Conservation (phyloP, 2,329 filamentous ascomycete species). For the Diaporthe sp. region DNA sequence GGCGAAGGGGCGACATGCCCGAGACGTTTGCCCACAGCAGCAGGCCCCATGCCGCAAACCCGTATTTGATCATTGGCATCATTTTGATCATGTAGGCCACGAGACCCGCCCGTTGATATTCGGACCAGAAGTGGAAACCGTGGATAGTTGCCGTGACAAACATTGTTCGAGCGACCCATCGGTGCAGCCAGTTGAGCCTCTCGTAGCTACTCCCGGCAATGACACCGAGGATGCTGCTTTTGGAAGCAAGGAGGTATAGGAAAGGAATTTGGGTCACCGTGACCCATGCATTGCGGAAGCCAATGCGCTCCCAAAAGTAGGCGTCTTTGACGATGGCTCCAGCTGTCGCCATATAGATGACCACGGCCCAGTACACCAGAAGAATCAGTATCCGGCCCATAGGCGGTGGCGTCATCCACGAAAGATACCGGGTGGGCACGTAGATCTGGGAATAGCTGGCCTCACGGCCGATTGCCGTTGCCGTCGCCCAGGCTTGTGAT, state of each 20-base stretch:
- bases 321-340: conserved; percentile 64
- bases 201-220: conserved; percentile 77
- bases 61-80: conserved; percentile 77
- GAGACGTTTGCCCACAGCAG: conserved; percentile 76
- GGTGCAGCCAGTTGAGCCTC: conserved; percentile 79
- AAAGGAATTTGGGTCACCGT: conserved; percentile 75
- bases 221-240: conserved; percentile 71
- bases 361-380: conserved; percentile 70
- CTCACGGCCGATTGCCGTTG: conserved; percentile 71
- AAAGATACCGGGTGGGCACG: conserved; percentile 59
- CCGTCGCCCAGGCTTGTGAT: conserved; percentile 69
- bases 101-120: conserved; percentile 74
- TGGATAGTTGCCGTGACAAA: conserved; percentile 78
- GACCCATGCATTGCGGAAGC: conserved; percentile 78
- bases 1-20: conserved; percentile 74
- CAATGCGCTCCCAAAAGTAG: conserved; percentile 75
- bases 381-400: conserved; percentile 69
- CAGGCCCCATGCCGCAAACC: conserved; percentile 76
- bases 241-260: conserved; percentile 73
- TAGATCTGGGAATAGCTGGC: conserved; percentile 68
- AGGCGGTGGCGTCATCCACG: conserved; percentile 72
- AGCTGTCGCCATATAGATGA: conserved; percentile 70
- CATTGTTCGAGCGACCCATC: conserved; percentile 79
- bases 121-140: conserved; percentile 77
- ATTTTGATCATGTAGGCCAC: conserved; percentile 70